Evolutionary conservation across 2,329 filamentous ascomycete species (phyloP), one percentile per base, ranked within the genome.

Genomic region (Achaetomium macrosporum): DNA sequence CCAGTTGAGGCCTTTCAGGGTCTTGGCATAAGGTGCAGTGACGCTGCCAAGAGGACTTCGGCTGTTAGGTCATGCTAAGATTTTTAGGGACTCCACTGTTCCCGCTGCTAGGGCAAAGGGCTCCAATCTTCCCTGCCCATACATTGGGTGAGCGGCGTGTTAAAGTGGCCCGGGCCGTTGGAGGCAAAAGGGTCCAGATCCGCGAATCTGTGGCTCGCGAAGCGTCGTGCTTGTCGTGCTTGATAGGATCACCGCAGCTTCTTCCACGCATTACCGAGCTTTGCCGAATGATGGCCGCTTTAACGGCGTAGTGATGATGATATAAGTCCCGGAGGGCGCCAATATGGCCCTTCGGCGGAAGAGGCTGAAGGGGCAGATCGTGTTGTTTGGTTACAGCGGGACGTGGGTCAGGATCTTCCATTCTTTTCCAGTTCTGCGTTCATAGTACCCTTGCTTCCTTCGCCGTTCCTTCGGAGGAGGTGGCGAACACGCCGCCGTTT

Each of bases 31-130:
- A 4, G 25, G 25, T 25, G n/a, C 25, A 25, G 33, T 54, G 44
- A 54, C 40, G 39, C 10, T 31, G 43, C 45, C 51, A 50, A 42
- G 42, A 40, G 25, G 4, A 25, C 4, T 25, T 25, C 25, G 25
- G 25, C 25, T 25, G 25, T 25, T 7, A 25, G 25, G 4, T 4
- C 25, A 25, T 25, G 25, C 25, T 25, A 25, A 25, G 25, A 25
- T 25, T 52, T 53, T 57, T 50, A 52, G 12, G 19, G 47, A 33
- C 41, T 54, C 54, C 58, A 56, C 53, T n/a, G 31, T 51, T 30
- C 51, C 56, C 56, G 53, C 53, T 42, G 8, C 25, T 41, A 48
- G 51, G 41, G 36, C 47, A 25, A 30, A 17, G 50, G 37, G 46
- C 15, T 31, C 43, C 53, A 48, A 36, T 47, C 47, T 37, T 54